Evolutionary conservation across 2,329 filamentous ascomycete species (phyloP).

Genomic region (Reticulascus tulasneorum): DNA sequence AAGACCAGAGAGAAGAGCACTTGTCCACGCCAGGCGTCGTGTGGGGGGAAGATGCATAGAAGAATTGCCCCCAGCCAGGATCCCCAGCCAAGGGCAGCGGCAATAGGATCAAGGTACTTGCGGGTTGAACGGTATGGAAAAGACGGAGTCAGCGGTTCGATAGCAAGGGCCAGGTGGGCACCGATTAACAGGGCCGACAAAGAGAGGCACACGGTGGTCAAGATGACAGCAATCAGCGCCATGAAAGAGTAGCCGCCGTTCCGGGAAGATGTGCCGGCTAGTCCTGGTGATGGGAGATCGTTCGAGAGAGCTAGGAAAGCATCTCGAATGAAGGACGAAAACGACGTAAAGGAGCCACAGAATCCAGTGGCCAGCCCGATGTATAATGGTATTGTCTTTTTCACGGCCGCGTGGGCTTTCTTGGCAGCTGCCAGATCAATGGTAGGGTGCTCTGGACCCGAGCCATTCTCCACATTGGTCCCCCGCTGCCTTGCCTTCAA

Average conservation of each 20-base stretch:
- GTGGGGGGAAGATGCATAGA: constrained; percentile 67
- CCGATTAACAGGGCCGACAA: constrained; percentile 67
- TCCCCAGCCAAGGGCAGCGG: constrained; percentile 63
- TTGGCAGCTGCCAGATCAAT: constrained; percentile 41
- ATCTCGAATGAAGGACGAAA: constrained; percentile 81
- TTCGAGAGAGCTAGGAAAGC: constrained; percentile 77
- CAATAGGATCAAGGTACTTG: constrained; percentile 58
- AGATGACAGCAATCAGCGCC: constrained; percentile 71
- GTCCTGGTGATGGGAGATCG: constrained; percentile 43
- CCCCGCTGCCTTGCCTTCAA: constrained; percentile 27
- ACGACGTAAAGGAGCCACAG: constrained; percentile 86
- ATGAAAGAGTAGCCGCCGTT: constrained; percentile 79
- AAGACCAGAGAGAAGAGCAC: constrained; percentile 77
- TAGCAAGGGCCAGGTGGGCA: constrained; percentile 65
- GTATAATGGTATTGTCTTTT: constrained; percentile 86
- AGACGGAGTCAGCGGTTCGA: constrained; percentile 56
- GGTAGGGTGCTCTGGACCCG: constrained; percentile 10
- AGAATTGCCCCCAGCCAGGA: constrained; percentile 76
- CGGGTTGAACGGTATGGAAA: constrained; percentile 55
- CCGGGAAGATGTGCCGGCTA: constrained; percentile 38
- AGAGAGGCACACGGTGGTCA: constrained; percentile 68
- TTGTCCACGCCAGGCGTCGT: constrained; percentile 70
- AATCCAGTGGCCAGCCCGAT: constrained; percentile 83
- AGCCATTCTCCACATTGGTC: constrained; percentile 33
- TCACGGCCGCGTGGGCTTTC: constrained; percentile 58